Percentiles rank a stretch among this genome's conserved stretches.
phyloP scores from a whole-genome alignment of 495 filamentous ascomycete genomes.

The Letharia columbiana region DNA sequence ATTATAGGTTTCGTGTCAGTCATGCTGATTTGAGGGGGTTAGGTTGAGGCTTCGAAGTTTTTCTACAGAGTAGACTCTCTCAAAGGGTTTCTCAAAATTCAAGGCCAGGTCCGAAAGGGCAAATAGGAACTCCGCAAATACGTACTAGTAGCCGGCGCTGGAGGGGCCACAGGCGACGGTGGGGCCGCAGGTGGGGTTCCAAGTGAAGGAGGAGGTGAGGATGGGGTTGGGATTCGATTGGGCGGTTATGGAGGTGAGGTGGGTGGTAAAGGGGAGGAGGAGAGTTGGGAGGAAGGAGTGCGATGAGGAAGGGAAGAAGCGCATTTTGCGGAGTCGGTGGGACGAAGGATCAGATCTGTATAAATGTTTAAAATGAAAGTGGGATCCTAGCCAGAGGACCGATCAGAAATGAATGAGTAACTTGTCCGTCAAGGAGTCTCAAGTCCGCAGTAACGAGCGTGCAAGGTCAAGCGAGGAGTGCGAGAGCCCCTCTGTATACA shows the following conservation, averaged over 20 bases:
- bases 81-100: neutral
- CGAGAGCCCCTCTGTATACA: neutral
- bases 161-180: conserved; percentile 20
- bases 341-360: neutral
- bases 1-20: neutral
- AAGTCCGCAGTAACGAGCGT: neutral
- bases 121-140: neutral
- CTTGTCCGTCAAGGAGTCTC: neutral
- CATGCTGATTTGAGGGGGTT: neutral
- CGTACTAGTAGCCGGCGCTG: conserved; percentile 7
- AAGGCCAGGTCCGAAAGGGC: neutral
- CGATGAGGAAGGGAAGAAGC: neutral
- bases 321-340: neutral
- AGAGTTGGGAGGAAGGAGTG: neutral
- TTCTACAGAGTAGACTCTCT: neutral
- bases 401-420: neutral
- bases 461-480: neutral
- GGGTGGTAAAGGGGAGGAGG: neutral
- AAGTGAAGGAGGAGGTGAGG: conserved; percentile 22
- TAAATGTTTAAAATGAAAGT: neutral
- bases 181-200: conserved; percentile 19
- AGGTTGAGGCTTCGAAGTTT: neutral
- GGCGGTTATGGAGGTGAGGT: neutral
- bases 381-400: neutral
- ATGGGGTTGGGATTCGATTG: conserved; percentile 8